A percentile compares a stretch with the other conserved stretches of the same genome.
Evolutionary conservation across 768 basidiomycete genomes (phyloP).

Genomic region (Sarcodon sp.): DNA sequence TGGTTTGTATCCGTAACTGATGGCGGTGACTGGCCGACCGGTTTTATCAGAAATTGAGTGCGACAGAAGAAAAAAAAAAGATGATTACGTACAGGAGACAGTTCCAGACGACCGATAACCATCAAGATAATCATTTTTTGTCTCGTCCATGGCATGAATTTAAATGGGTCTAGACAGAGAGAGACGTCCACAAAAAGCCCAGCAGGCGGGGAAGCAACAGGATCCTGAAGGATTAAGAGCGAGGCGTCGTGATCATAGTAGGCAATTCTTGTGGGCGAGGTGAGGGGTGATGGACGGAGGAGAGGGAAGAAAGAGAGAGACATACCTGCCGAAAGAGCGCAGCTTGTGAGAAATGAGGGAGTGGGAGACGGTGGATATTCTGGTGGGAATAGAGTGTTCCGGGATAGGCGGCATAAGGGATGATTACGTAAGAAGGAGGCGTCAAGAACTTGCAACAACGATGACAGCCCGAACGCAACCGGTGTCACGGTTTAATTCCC

Average conservation of each 20-base stretch:
- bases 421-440: too few species aligned
- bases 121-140: slow-evolving; percentile 39
- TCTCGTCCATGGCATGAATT: slow-evolving; percentile 29
- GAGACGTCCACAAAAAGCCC: slow-evolving; percentile 45
- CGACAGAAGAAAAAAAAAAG: neutral
- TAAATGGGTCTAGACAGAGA: slow-evolving; percentile 29
- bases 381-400: slow-evolving; percentile 16
- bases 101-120: slow-evolving; percentile 48
- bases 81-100: slow-evolving; percentile 23
- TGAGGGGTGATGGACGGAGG: neutral
- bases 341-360: slow-evolving; percentile 35
- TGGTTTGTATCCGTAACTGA: too few species aligned
- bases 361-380: slow-evolving; percentile 26
- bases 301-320: slow-evolving; percentile 6
- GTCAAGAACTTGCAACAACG: too few species aligned
- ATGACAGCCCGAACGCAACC: too few species aligned
- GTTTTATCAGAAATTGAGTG: too few species aligned
- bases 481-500: too few species aligned
- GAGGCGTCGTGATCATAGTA: slow-evolving; percentile 44
- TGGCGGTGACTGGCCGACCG: too few species aligned
- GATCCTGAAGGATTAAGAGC: slow-evolving; percentile 30
- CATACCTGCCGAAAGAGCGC: slow-evolving; percentile 47
- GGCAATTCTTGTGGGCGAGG: slow-evolving; percentile 1
- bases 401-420: too few species aligned
- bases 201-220: slow-evolving; percentile 34